Evolutionary conservation across 352 stramenopile species (phyloP).

Genomic region (Globisporangium camurandrum): DNA sequence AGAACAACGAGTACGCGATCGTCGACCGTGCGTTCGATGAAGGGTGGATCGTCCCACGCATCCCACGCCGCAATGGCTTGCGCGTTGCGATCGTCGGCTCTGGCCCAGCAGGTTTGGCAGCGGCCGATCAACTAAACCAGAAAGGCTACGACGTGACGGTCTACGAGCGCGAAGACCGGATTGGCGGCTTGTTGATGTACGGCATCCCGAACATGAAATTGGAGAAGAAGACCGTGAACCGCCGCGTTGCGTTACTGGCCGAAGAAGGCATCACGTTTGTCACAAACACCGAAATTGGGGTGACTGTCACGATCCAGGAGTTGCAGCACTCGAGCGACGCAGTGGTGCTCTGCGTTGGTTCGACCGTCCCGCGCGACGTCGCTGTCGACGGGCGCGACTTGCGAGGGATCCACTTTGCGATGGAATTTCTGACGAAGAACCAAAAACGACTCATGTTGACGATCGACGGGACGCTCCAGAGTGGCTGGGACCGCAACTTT

Average conservation of each 20-base stretch:
- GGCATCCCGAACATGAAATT: constrained; percentile 99
- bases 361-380: constrained; percentile 93
- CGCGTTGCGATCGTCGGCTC: constrained; percentile 95
- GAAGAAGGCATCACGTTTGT: constrained; percentile 98
- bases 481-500: constrained; percentile 91
- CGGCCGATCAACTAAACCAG: constrained; percentile 96
- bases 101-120: constrained; percentile 88
- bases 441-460: constrained; percentile 96
- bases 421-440: constrained; percentile 97
- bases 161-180: constrained; percentile 94
- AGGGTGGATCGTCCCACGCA: constrained; percentile 92
- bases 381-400: constrained; percentile 83
- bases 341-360: constrained; percentile 91
- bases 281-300: constrained; percentile 91
- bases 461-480: constrained; percentile 93
- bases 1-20: constrained; percentile 98
- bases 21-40: constrained; percentile 95
- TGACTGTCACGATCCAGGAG: constrained; percentile 74
- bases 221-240: constrained; percentile 95
- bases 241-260: constrained; percentile 90
- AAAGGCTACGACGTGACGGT: constrained; percentile 96
- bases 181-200: constrained; percentile 97
- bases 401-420: constrained; percentile 95
- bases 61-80: constrained; percentile 91
- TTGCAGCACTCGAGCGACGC: constrained; percentile 83